Evolutionary conservation across 2,329 filamentous ascomycete genomes (phyloP), one percentile per base, ranked within the genome.

Genomic region (Aaosphaeria pasadenensis): DNA sequence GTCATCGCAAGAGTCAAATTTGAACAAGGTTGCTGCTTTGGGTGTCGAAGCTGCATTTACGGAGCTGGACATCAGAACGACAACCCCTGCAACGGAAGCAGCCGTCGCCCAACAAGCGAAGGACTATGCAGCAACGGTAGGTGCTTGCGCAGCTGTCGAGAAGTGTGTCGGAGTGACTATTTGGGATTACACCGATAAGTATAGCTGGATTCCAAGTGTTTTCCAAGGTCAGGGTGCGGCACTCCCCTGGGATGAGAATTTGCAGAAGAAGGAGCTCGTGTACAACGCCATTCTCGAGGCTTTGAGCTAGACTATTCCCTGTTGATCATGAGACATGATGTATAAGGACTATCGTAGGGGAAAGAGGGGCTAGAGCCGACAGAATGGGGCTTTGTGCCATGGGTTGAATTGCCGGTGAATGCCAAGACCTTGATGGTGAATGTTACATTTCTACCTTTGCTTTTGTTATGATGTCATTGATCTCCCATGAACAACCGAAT

Each of bases 131-230:
- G 74, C 77, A 38, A 70, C 61, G 40, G 50, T 61, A 33, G 75
- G 79, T 43, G 83, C 78, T 7, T 87, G 84, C 57, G 64, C 85
- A 31, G 67, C 74, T 11, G 71, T 82, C 43, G 48, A 71, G 4
- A 74, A 78, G 59, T 86, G 82, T 59, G 74, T 82, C 4, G 80
- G 82, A 33, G 78, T 86, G 49, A 85, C 82, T 1, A 77, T 85
- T 43, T 87, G 84, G 68, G 73, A 74, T 46, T 74, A 65, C 60
- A 72, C 71, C 1, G 73, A 76, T 47, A 73, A 72, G 54, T 73
- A 74, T 54, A 73, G 69, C 3, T 77, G 75, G 74, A 69, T 77
- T 30, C 74, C 75, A 0, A 57, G 50, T 28, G 66, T 63, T 3
- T 76, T 77, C 55, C 49, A 63, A 1, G 73, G 68, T 3, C 64